Evolutionary conservation across 108 stramenopile genomes (phyloP).

Genomic region (Epithemia pelagica): DNA sequence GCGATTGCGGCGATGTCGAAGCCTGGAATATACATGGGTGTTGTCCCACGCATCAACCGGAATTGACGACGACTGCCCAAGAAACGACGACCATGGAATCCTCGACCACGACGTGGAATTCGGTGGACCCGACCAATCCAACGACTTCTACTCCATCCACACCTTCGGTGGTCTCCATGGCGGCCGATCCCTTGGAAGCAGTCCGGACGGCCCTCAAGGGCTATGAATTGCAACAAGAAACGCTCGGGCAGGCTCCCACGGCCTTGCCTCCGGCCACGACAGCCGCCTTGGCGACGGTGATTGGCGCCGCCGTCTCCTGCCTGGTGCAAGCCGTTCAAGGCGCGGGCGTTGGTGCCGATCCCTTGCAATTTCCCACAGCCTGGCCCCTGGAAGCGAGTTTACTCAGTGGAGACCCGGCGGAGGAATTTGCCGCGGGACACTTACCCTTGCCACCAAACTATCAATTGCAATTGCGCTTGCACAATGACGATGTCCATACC

Average conservation of each 20-base stretch:
- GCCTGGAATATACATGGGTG: conserved; percentile 91
- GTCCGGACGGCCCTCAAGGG: conserved; percentile 26
- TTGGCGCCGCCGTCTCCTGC: conserved; percentile 68
- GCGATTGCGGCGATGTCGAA: conserved; percentile 98
- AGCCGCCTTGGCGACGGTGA: conserved; percentile 68
- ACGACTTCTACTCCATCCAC: background rate
- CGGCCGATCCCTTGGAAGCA: conserved; percentile 44
- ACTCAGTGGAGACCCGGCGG: background rate
- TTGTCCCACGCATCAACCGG: conserved; percentile 76
- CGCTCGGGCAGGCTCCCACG: conserved; percentile 43
- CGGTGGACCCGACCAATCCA: background rate
- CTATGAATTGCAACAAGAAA: conserved; percentile 50
- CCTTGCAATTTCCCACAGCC: conserved; percentile 59
- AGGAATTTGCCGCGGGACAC: background rate
- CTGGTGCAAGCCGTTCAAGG: conserved; percentile 62
- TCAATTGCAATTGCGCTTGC: conserved; percentile 62
- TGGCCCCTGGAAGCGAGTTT: conserved; percentile 70
- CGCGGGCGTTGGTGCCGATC: conserved; percentile 71
- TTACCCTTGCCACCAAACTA: conserved; percentile 33
- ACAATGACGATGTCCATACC: conserved; percentile 97
- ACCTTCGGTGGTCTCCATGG: background rate
- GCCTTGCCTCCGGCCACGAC: conserved; percentile 56
- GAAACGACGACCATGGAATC: conserved; percentile 7
- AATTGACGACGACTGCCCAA: background rate
- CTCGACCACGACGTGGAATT: background rate